phyloP scores from a whole-genome alignment of 805 yeast genomes.

The Maudiozyma barnettii region DNA sequence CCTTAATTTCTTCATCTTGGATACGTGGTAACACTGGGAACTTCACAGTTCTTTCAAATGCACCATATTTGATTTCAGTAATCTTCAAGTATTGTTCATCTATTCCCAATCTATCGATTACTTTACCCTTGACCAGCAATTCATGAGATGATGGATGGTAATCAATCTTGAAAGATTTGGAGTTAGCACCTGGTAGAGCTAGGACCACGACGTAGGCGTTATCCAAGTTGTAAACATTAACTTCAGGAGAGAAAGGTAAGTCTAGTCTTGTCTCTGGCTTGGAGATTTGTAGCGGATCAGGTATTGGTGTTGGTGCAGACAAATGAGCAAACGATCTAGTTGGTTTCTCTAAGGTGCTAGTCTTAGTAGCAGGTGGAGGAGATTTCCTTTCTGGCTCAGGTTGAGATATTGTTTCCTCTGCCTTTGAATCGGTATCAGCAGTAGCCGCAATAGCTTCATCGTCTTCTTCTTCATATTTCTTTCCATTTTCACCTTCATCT shows the following conservation, averaged over 20 bases:
- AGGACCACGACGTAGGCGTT: constrained; percentile 39
- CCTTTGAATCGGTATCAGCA: background rate
- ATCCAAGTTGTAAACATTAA: constrained; percentile 46
- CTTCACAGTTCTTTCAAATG: constrained; percentile 47
- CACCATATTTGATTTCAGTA: constrained; percentile 47
- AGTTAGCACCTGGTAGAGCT: constrained; percentile 51
- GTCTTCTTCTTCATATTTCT: constrained; percentile 8
- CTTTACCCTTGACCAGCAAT: constrained; percentile 41
- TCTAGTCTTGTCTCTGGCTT: constrained; percentile 34
- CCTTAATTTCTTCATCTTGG: constrained; percentile 44
- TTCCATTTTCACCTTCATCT: constrained; percentile 2
- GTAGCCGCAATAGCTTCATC: background rate
- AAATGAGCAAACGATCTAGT: constrained; percentile 14
- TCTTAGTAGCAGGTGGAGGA: background rate
- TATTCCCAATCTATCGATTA: constrained; percentile 33
- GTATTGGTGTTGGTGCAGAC: constrained; percentile 26
- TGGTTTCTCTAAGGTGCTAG: constrained; percentile 3
- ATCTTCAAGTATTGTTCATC: constrained; percentile 35
- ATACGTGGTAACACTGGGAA: constrained; percentile 46
- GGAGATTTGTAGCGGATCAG: constrained; percentile 37
- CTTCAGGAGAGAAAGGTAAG: constrained; percentile 48
- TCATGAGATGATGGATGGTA: constrained; percentile 51
- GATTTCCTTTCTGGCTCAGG: background rate
- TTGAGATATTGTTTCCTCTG: background rate
- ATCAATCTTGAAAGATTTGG: constrained; percentile 44